Evolutionary conservation across 163 green algal species (phyloP), one percentile per base, ranked within the genome.

Genomic region (Prototheca stagnorum): DNA sequence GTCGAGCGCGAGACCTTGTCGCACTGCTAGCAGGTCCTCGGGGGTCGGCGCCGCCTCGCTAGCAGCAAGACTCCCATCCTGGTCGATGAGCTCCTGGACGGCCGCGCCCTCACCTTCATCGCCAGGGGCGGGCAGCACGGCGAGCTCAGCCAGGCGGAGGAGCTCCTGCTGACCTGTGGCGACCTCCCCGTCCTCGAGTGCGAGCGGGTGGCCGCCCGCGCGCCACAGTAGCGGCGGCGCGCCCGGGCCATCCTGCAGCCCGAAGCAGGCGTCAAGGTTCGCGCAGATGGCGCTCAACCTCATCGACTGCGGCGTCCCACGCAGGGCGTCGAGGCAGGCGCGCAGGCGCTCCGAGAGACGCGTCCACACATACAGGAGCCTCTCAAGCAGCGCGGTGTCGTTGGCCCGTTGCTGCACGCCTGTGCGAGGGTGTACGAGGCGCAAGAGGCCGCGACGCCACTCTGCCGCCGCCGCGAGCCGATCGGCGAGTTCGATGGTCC

Each of bases 301-400:
- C 40, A 15, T 15, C 36, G 15, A 11, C 1, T 17, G 36, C 17
- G 23, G 7, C 6, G 1, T 15, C 36, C 21, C 17, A 43, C 9
- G 17, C 15, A 17, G 36, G 6, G 6, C 12, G 7, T n/a, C 36
- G 9, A 21, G 36, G 7, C 36, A 15, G 6, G 11, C 23, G 17
- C 28, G 40, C 5, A 47, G 14, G 7, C 6, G 12, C 34, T 23
- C 34, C 39, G 25, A 23, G 42, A 33, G 48, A 44, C 26, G 25
- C 39, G 34, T 23, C 35, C 26, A 59, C n/a, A 23, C 16, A 17
- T 37, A n/a, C 17, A 12, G 35, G 34, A 53, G 4, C n/a, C 53
- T 34, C n/a, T 46, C 29, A 20, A 37, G 36, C 35, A 47, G 25
- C 12, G 44, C 22, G 16, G 12, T 21, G 11, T 26, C 15, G 16